phyloP scores from a whole-genome alignment of 2,329 filamentous ascomycete genomes.

The Cytospora leucostoma region DNA sequence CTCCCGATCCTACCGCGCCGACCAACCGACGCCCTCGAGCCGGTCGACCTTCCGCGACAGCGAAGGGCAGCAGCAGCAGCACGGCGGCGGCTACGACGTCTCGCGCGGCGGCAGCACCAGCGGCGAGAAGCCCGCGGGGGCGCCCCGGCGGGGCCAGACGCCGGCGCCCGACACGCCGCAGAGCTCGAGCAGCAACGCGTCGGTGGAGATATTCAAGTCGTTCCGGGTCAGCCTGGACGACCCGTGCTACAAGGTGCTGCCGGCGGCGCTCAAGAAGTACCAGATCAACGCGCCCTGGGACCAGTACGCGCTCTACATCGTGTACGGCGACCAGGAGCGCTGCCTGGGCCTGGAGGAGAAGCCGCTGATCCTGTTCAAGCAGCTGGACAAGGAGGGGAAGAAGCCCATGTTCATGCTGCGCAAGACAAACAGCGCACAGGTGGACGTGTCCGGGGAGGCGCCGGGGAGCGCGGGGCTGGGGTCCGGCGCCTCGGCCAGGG shows the following conservation, averaged over 20 bases:
- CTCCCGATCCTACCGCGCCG: slow-evolving; percentile 61
- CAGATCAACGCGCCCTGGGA: slow-evolving; percentile 98
- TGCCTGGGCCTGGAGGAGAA: slow-evolving; percentile 91
- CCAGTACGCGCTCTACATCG: slow-evolving; percentile 96
- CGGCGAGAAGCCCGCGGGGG: slow-evolving; percentile 40
- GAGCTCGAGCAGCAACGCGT: slow-evolving; percentile 52
- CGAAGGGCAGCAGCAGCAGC: slow-evolving; percentile 38
- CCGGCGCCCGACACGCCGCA: slow-evolving; percentile 61
- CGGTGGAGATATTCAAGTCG: slow-evolving; percentile 97
- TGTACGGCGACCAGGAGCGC: slow-evolving; percentile 97
- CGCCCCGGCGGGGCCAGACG: slow-evolving; percentile 61
- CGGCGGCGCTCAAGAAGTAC: slow-evolving; percentile 94
- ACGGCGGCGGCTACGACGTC: slow-evolving; percentile 36
- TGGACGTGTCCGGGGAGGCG: slow-evolving; percentile 46
- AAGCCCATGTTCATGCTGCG: slow-evolving; percentile 99
- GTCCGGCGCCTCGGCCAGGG: slow-evolving; percentile 43
- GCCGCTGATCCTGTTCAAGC: slow-evolving; percentile 93
- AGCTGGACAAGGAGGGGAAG: slow-evolving; percentile 92
- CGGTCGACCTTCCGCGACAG: slow-evolving; percentile 58
- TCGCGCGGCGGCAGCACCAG: slow-evolving; percentile 35
- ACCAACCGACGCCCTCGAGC: slow-evolving; percentile 55
- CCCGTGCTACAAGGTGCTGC: slow-evolving; percentile 94
- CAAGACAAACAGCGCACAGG: slow-evolving; percentile 59
- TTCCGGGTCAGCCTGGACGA: slow-evolving; percentile 98
- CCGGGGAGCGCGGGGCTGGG: slow-evolving; percentile 57